phyloP scores from a whole-genome alignment of 2,329 filamentous ascomycete species.

The Nectriaceae sp. region DNA sequence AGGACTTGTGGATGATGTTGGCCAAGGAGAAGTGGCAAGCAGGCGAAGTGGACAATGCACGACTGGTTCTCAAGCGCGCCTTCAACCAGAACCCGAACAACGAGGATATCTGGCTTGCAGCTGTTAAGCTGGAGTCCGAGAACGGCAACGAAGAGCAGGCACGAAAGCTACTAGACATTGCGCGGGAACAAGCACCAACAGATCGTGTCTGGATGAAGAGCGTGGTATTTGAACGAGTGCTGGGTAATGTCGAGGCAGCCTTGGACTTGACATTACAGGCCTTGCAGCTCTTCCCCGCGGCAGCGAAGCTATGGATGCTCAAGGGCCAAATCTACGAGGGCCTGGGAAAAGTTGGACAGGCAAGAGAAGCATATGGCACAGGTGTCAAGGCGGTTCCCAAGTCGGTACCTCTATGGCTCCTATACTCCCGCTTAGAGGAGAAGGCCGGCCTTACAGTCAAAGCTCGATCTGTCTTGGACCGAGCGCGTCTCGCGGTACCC shows the following conservation, averaged over 20 bases:
- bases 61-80: constrained; percentile 80
- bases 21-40: constrained; percentile 93
- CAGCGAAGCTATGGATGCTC: constrained; percentile 95
- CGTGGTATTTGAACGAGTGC: constrained; percentile 87
- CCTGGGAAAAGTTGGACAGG: constrained; percentile 76
- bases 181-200: constrained; percentile 85
- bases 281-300: constrained; percentile 80
- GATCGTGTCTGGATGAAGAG: constrained; percentile 98
- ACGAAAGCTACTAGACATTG: constrained; percentile 76
- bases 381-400: constrained; percentile 85
- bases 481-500: constrained; percentile 83
- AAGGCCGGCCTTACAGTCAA: constrained; percentile 81
- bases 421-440: constrained; percentile 88
- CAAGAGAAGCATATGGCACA: constrained; percentile 84
- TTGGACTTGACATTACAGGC: constrained; percentile 87
- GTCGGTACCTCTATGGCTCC: constrained; percentile 85
- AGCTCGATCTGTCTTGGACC: constrained; percentile 89
- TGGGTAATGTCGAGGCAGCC: constrained; percentile 76
- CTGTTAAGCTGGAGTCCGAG: constrained; percentile 94
- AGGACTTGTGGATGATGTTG: constrained; percentile 93
- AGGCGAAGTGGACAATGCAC: constrained; percentile 83
- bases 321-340: constrained; percentile 97
- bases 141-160: constrained; percentile 82
- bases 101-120: constrained; percentile 96
- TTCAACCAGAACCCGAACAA: constrained; percentile 97